Evolutionary conservation across 495 filamentous ascomycete species (phyloP), one percentile per base, ranked within the genome.

Genomic region (Penicillium ochrochloron): DNA sequence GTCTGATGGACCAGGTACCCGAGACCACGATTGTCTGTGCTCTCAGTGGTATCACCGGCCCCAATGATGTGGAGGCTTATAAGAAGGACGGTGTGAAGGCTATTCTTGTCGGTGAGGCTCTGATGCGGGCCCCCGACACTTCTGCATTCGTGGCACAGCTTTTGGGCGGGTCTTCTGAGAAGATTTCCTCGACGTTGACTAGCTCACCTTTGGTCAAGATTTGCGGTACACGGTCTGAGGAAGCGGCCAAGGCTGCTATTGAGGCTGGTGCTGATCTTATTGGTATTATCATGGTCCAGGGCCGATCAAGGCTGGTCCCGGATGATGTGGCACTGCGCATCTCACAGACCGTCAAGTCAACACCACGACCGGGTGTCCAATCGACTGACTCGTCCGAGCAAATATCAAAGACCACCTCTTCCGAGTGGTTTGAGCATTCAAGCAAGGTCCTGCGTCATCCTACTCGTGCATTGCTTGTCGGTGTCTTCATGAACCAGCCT

Each of bases 401-500:
- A 60, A 50, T 57, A 41, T 58, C 69, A 7, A 73, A 71, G 78
- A 46, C 70, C 14, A 67, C 77, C 27, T 81, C 86, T 21, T 68
- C 75, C n/a, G 84, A 87, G 61, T 91, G 84, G 78, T 91, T 92
- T 70, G 81, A 86, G 4, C 81, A 91, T 69, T 83, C 85, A 2
- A 61, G 73, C n/a, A 68, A 76, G 8, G 67, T 83, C 9, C 71
- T 92, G 35, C 76, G 73, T 10, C 80, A 85, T 61, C 81, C 84
- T 17, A 82, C 80, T 31, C 85, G 89, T 9, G 90, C 95, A 1
- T 81, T 96, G 33, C 83, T 99, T 29, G 96, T 97, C 35, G 95
- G 95, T 57, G 94, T 99, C 6, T 99, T 99, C 77, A 91, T 89
- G 72, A 89, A 97, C 76, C 94, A 97, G 67, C 88, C 94, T 2